Base-by-base conservation (phyloP, 768 basidiomycete genomes). In the Cyathus striatus region DNA sequence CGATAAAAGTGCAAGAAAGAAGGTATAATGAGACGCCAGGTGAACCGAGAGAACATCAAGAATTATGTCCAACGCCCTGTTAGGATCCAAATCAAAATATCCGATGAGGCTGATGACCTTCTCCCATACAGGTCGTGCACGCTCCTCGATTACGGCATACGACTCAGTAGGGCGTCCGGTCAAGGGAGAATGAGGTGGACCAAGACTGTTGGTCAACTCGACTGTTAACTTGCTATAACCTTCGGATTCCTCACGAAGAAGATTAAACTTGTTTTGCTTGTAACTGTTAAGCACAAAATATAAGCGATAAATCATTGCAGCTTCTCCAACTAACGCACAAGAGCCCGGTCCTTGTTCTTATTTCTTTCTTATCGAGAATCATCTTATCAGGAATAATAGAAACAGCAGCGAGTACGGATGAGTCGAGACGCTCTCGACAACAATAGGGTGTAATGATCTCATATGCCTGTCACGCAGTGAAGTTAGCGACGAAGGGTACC, bases 251-350 rank as follows among this genome's bases (percentile, higher is more conserved):
- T 99, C 96, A 26, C 96, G 86, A 13, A 97, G 78, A 27, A 99
- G 78, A 58, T 98, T 99, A 72, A 94, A 95, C 64, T 98, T 99
- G 68, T 92, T 92, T 63, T 99, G 95, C 62, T 92, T 93, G 70
- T 93, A 95, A 60, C 90, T 94, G 57, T n/a, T 36, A 41, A 40
- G 38, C 30, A 32, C 4, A 16, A 32, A 32, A 32, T n/a, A n/a
- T n/a, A n/a, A n/a, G n/a, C 30, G 30, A 32, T 32, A 12, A 47
- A 34, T 18, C 45, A 27, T 40, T 44, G 41, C 26, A 37, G 6
- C 23, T 34, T 30, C 25, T 6, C 27, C 26, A 24, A 37, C 35
- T 6, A 45, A 76, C 89, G 63, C 60, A 90, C 89, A 90, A 89
- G 40, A 90, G 67, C 13, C 81, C 83, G 2, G 90, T 92, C 45